These are phyloP conservation scores for Tanacetum coccineum DNA, from an alignment of 129 eudicot genomes.

Conservation along the genomic window DNA sequence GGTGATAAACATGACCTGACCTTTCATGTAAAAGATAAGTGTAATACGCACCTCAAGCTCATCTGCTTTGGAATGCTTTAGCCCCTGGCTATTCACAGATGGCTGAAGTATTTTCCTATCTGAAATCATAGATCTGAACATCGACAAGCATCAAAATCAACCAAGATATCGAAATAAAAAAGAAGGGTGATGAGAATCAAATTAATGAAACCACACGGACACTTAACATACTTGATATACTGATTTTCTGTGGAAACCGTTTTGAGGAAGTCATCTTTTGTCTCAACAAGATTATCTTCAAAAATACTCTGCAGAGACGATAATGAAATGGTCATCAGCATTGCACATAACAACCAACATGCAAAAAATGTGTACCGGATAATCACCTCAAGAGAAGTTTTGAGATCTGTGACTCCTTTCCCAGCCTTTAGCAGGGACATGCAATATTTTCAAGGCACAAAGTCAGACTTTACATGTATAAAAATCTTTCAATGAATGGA, in stretches of 20 bases:
- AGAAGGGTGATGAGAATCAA: neutral
- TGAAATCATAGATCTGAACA: conserved; percentile 60
- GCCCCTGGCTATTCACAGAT: conserved; percentile 23
- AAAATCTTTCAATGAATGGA: neutral
- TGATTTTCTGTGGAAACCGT: too few relatives aligned
- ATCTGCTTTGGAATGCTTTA: conserved; percentile 32
- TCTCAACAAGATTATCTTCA: conserved; percentile 86
- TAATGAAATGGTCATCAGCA: conserved; percentile 6
- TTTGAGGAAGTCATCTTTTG: conserved; percentile 37
- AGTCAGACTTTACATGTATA: conserved; percentile 11
- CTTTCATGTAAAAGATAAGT: neutral
- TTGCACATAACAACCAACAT: conserved; percentile 4
- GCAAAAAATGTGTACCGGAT: neutral
- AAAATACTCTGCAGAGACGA: conserved; percentile 56
- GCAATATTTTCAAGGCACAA: neutral
- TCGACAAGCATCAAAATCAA: neutral
- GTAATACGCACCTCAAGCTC: conserved; percentile 49
- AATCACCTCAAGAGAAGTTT: conserved; percentile 76
- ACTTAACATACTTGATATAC: neutral
- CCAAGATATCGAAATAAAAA: neutral
- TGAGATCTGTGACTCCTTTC: conserved; percentile 90
- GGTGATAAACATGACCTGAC: neutral
- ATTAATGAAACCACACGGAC: neutral
- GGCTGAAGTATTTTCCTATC: conserved; percentile 46
- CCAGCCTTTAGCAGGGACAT: conserved; percentile 58